These are phyloP conservation scores for Raddia distichophylla DNA, from an alignment of 176 grass and related monocot genomes.

Conservation along the genomic window DNA sequence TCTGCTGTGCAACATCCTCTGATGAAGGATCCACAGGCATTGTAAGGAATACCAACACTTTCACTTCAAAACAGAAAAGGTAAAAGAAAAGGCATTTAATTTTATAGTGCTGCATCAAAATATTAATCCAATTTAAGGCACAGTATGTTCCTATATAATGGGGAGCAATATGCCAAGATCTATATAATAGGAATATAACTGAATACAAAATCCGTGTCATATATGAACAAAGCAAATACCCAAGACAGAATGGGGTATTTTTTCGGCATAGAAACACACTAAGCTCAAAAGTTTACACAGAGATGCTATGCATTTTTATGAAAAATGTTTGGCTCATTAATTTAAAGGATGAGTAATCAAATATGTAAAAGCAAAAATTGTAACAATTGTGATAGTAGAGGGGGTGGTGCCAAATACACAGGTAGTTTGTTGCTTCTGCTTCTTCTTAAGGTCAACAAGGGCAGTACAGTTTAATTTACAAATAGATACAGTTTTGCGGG, in stretches of 20 bases:
- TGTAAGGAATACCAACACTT: slow-evolving; percentile 96
- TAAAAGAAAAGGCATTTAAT: background rate
- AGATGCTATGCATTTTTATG: slow-evolving; percentile 16
- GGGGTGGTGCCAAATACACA: background rate
- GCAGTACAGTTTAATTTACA: background rate
- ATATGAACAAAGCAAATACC: background rate
- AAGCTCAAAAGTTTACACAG: background rate
- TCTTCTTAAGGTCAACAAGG: background rate
- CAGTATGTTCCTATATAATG: background rate
- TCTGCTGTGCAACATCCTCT: slow-evolving; percentile 74
- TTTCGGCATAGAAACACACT: background rate
- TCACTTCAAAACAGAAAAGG: slow-evolving; percentile 52
- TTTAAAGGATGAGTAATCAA: background rate
- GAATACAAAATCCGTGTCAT: background rate
- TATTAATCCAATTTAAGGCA: slow-evolving; percentile 16
- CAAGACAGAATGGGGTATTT: background rate
- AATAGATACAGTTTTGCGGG: background rate
- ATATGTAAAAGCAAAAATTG: background rate
- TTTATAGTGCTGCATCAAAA: background rate
- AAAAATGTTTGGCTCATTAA: background rate
- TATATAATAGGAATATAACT: background rate
- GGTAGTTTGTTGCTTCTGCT: background rate
- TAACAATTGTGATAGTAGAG: background rate
- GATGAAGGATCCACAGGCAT: slow-evolving; percentile 85
- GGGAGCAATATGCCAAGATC: background rate